Percentiles rank a stretch among this genome's conserved stretches.
Conservation (phyloP, 352 stramenopile species). For the Pythium phragmiticola region DNA sequence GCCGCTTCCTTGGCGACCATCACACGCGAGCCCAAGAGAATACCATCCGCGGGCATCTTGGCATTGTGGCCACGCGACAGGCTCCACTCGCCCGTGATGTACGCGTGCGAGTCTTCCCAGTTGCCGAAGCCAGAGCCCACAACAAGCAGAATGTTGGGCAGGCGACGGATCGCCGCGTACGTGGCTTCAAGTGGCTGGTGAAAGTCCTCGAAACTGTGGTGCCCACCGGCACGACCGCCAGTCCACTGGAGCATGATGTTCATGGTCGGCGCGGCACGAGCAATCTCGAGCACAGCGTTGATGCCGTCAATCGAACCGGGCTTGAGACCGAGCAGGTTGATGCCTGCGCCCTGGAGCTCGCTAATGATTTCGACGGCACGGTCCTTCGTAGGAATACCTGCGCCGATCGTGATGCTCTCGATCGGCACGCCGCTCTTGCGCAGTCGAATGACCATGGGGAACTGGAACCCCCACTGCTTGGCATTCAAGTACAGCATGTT, state of each 20-base stretch:
- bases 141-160: constrained; percentile 82
- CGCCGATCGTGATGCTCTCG: constrained; percentile 87
- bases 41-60: constrained; percentile 82
- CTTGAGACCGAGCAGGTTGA: constrained; percentile 86
- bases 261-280: constrained; percentile 52
- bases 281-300: constrained; percentile 75
- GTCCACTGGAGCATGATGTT: constrained; percentile 89
- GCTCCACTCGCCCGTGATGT: constrained; percentile 86
- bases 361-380: constrained; percentile 78
- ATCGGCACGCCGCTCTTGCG: constrained; percentile 78
- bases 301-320: constrained; percentile 80
- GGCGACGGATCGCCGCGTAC: constrained; percentile 75
- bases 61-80: constrained; percentile 39
- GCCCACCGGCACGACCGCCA: constrained; percentile 75
- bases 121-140: constrained; percentile 87
- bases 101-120: constrained; percentile 75
- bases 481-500: constrained; percentile 91
- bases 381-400: constrained; percentile 78
- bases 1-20: constrained; percentile 89
- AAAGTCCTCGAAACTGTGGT: constrained; percentile 90
- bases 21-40: constrained; percentile 78
- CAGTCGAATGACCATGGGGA: constrained; percentile 84
- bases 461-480: constrained; percentile 90
- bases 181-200: constrained; percentile 69
- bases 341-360: constrained; percentile 59